Conservation (phyloP, 140 eudicot species). For the Eryngium alpinum region DNA sequence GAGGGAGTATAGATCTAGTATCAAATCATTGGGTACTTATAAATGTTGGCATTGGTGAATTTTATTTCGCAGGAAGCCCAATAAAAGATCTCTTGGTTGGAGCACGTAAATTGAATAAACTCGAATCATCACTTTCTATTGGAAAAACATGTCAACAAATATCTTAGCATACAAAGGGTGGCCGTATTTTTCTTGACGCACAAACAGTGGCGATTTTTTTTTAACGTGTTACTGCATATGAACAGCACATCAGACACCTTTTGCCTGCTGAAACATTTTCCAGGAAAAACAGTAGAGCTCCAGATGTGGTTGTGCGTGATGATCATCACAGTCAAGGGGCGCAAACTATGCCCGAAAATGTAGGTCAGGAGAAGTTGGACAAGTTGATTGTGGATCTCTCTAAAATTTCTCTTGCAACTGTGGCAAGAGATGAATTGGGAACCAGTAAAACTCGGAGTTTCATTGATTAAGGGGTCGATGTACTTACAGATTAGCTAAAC, state of each 20-base stretch:
- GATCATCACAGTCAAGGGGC: slow-evolving; percentile 15
- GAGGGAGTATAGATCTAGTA: slow-evolving; percentile 13
- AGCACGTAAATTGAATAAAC: slow-evolving; percentile 41
- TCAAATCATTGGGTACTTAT: slow-evolving; percentile 30
- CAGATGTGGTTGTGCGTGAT: slow-evolving; percentile 21
- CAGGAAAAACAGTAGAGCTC: slow-evolving; percentile 27
- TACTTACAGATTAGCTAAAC: too few species aligned
- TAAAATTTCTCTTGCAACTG: slow-evolving; percentile 46
- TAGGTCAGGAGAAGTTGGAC: slow-evolving; percentile 40
- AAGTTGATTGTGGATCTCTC: slow-evolving; percentile 46
- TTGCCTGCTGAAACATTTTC: slow-evolving; percentile 31
- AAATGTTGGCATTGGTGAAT: slow-evolving; percentile 39
- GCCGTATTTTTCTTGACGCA: slow-evolving; percentile 55
- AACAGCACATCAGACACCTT: slow-evolving; percentile 38
- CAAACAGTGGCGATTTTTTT: slow-evolving; percentile 40
- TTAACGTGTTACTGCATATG: slow-evolving; percentile 50
- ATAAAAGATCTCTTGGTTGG: slow-evolving; percentile 41
- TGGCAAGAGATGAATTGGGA: slow-evolving; percentile 64
- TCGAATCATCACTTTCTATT: slow-evolving; percentile 44
- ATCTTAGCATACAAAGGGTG: slow-evolving; percentile 75
- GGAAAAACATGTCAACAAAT: slow-evolving; percentile 42
- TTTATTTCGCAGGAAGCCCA: slow-evolving; percentile 52
- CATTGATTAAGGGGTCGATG: too few species aligned
- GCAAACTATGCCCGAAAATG: slow-evolving; percentile 12
- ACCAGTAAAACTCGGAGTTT: too few species aligned